Evolutionary conservation across 306 rosid genomes (phyloP).

Genomic region (Trichosanthes truncata): DNA sequence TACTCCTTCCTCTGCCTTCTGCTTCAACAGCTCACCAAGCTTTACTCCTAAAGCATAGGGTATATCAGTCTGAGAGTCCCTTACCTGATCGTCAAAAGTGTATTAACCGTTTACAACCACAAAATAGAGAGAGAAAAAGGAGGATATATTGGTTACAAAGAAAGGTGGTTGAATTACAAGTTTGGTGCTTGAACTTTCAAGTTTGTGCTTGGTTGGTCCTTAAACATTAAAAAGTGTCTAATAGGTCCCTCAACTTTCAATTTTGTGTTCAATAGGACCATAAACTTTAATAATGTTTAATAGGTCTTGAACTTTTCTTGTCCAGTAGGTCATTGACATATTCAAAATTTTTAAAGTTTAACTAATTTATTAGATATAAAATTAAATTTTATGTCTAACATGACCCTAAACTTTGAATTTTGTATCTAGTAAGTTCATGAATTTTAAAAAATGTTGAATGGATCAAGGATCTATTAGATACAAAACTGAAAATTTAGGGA

Average conservation of each 20-base stretch:
- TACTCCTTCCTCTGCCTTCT: constrained; percentile 90
- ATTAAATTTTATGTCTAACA: too few species aligned
- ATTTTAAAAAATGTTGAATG: neutral
- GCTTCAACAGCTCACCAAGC: constrained; percentile 75
- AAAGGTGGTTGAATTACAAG: neutral
- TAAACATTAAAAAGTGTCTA: neutral
- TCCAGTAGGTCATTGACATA: too few species aligned
- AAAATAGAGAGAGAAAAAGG: neutral
- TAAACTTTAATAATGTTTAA: too few species aligned
- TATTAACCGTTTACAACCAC: neutral
- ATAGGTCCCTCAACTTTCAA: neutral
- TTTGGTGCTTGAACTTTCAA: neutral
- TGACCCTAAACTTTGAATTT: too few species aligned
- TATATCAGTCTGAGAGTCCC: constrained; percentile 65
- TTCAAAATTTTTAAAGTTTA: too few species aligned
- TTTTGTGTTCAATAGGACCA: too few species aligned
- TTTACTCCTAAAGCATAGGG: constrained; percentile 70
- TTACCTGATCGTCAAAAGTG: constrained; percentile 41
- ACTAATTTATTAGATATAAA: too few species aligned
- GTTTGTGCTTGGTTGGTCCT: neutral
- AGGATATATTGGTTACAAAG: neutral
- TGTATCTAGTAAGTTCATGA: neutral
- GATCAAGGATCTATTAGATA: neutral
- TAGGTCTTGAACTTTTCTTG: too few species aligned
- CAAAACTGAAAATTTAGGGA: neutral